phyloP scores from a whole-genome alignment of 2,329 filamentous ascomycete species.

The Talaromyces sp. region DNA sequence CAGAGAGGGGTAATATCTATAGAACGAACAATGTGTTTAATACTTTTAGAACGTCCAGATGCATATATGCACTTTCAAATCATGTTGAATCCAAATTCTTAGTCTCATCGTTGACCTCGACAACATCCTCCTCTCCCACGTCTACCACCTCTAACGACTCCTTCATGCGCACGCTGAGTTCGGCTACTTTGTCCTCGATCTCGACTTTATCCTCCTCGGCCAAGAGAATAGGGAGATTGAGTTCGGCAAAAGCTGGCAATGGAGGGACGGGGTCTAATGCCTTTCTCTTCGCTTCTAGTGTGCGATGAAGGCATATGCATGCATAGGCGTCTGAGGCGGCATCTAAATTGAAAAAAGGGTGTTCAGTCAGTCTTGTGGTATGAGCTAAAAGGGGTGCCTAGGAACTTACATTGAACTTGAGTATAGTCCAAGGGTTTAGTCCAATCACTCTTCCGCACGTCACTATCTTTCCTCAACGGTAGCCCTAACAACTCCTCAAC shows the following conservation, averaged over 20 bases:
- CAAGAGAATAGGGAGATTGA: slow-evolving; percentile 62
- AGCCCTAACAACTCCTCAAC: slow-evolving; percentile 69
- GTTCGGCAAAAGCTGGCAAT: slow-evolving; percentile 66
- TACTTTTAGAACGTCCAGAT: not conserved
- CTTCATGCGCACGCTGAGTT: not conserved
- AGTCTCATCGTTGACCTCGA: not conserved
- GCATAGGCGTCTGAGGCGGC: slow-evolving; percentile 84
- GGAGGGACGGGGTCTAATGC: slow-evolving; percentile 68
- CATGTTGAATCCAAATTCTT: not conserved
- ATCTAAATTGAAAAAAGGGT: slow-evolving; percentile 49
- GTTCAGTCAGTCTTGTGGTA: not conserved
- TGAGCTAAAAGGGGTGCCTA: not conserved
- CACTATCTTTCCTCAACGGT: slow-evolving; percentile 70
- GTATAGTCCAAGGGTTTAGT: slow-evolving; percentile 57
- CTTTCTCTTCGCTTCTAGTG: slow-evolving; percentile 67
- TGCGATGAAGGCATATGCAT: slow-evolving; percentile 68
- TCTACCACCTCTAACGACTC: not conserved
- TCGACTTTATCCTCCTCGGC: slow-evolving; percentile 36
- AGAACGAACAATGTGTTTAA: not conserved
- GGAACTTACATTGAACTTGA: slow-evolving; percentile 65
- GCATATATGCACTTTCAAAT: slow-evolving; percentile 2
- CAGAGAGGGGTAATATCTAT: not conserved
- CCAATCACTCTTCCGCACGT: slow-evolving; percentile 76
- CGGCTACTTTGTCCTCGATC: not conserved
- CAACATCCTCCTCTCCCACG: not conserved